A percentile compares a stretch with the other conserved stretches of the same genome.
These are phyloP conservation scores for Leucocoprinus leucothites DNA, from an alignment of 768 basidiomycete species.

Conservation along the genomic window DNA sequence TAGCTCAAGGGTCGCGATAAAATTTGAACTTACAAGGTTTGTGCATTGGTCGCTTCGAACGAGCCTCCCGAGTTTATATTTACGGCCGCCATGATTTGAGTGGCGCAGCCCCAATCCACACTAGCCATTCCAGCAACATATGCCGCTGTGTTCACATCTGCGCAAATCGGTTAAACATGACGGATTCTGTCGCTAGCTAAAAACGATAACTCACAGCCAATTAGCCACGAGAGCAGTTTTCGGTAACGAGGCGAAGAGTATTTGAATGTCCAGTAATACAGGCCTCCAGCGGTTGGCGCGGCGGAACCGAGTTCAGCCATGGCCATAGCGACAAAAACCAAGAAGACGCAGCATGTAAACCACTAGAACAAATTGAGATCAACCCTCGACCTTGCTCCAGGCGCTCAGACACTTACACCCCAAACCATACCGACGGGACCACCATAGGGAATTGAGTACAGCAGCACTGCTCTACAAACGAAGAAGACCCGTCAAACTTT, in stretches of 20 bases:
- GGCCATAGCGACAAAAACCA: conserved; percentile 58
- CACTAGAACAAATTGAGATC: conserved; percentile 40
- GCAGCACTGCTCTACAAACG: conserved; percentile 28
- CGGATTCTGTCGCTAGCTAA: background rate
- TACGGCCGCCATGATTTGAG: conserved; percentile 62
- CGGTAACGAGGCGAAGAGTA: conserved; percentile 41
- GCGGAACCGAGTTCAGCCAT: conserved; percentile 72
- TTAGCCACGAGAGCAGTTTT: conserved; percentile 49
- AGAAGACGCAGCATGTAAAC: conserved; percentile 61
- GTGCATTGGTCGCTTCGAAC: conserved; percentile 41
- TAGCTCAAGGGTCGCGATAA: background rate
- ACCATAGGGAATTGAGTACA: conserved; percentile 63
- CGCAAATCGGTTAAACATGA: background rate
- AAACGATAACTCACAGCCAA: conserved; percentile 40
- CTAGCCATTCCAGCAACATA: conserved; percentile 51
- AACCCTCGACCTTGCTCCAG: background rate
- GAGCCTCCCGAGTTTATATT: conserved; percentile 47
- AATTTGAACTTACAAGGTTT: conserved; percentile 38
- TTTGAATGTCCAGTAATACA: conserved; percentile 53
- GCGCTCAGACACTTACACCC: conserved; percentile 39
- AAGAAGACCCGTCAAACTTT: background rate
- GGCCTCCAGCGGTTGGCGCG: conserved; percentile 68
- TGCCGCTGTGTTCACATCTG: conserved; percentile 50
- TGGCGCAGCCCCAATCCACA: conserved; percentile 63
- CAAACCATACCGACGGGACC: conserved; percentile 71